Percentiles rank a stretch among this genome's conserved stretches.
phyloP scores from a whole-genome alignment of 495 filamentous ascomycete species.

The Haplographium delicatum region DNA sequence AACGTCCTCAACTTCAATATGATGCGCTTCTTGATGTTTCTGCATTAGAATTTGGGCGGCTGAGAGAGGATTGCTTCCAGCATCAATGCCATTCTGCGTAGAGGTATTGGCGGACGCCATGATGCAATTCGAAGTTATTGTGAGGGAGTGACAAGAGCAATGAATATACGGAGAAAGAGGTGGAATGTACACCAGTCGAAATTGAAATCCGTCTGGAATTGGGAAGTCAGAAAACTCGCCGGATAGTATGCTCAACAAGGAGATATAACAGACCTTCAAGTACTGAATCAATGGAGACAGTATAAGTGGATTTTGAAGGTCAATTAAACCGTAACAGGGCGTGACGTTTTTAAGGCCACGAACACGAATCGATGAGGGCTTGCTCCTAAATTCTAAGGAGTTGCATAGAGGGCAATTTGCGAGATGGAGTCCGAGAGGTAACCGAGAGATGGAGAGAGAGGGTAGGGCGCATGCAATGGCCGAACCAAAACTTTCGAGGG shows the following conservation, averaged over 20 bases:
- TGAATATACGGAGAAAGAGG: neutral
- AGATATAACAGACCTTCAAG: too few species aligned
- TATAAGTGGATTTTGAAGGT: neutral
- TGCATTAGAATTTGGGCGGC: conserved; percentile 73
- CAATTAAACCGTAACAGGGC: conserved; percentile 10
- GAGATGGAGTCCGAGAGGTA: conserved; percentile 8
- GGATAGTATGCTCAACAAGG: too few species aligned
- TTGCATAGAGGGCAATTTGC: conserved; percentile 19
- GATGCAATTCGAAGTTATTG: conserved; percentile 4
- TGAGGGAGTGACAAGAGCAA: neutral
- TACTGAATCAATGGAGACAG: too few species aligned
- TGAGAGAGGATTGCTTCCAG: conserved; percentile 36
- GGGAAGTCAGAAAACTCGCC: too few species aligned
- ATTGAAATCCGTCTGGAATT: neutral
- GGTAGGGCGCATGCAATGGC: conserved; percentile 22
- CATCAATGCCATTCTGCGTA: conserved; percentile 20
- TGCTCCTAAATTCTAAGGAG: conserved; percentile 14
- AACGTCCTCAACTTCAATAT: conserved; percentile 70
- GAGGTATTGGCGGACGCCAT: conserved; percentile 20
- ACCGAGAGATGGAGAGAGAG: conserved; percentile 19
- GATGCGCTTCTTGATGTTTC: conserved; percentile 67
- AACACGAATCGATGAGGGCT: conserved; percentile 12
- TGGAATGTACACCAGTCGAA: neutral
- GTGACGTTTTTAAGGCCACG: conserved; percentile 23
- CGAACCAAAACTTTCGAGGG: neutral